phyloP scores from a whole-genome alignment of 129 eudicot genomes.

The Glebionis coronaria region DNA sequence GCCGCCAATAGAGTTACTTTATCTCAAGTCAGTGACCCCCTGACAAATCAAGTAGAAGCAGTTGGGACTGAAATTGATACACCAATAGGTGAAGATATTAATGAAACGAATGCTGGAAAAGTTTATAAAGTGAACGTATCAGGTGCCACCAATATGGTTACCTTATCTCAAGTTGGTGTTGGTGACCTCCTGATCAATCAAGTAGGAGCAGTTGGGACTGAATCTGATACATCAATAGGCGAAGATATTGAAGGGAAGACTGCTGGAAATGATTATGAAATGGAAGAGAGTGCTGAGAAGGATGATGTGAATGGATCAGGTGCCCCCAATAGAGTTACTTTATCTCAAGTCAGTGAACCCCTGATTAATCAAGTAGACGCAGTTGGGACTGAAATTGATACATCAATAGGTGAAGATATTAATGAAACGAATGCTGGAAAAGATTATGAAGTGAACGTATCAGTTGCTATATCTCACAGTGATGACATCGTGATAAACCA shows the following conservation, averaged over 20 bases:
- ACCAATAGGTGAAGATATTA: no score
- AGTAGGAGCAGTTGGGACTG: background rate
- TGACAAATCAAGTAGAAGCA: slow-evolving; percentile 15
- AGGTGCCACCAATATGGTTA: background rate
- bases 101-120: no score
- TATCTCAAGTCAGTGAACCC: background rate
- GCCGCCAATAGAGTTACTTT: background rate
- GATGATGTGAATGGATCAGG: background rate
- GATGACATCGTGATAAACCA: background rate
- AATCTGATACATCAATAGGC: background rate
- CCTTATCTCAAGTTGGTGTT: background rate
- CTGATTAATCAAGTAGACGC: background rate
- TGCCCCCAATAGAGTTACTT: background rate
- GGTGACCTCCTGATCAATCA: background rate
- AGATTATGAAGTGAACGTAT: background rate
- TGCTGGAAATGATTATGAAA: no score
- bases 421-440: slow-evolving; percentile 7
- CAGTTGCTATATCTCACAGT: background rate
- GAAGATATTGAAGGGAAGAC: slow-evolving; percentile 8
- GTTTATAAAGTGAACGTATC: no score
- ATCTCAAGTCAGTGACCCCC: background rate
- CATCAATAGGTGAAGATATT: slow-evolving; percentile 15
- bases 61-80: no score
- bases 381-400: slow-evolving; percentile 8
- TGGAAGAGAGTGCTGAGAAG: background rate